Base-by-base conservation (phyloP, 2,329 filamentous ascomycete genomes). In the Cladorrhinum sp. region DNA sequence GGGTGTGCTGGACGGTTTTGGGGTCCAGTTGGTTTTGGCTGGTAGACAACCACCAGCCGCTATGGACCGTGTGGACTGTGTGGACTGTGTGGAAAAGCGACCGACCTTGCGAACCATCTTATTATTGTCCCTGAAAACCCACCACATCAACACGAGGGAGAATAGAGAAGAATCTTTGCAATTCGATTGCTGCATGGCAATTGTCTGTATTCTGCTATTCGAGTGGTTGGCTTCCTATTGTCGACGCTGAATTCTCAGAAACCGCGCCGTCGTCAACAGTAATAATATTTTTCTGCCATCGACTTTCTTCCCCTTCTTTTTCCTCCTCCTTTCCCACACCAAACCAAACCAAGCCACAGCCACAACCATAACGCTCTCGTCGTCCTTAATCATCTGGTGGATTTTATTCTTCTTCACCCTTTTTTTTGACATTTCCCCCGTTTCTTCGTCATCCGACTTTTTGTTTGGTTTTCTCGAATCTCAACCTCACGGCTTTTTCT, bases 41-140 rank as follows among this genome's bases (percentile, higher is more conserved):
- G 51, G 63, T 55, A 33, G 61, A 63, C 60, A 60, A 63, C 48
- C 58, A 59, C 58, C 58, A 52, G 28, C 63, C 24, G 49, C 24
- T 51, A 18, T 20, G 18, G n/a, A 3, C 7, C 12, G 18, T 49
- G 18, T 51, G 49, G 49, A 24, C 18, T 24, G 49, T 51, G 49
- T 51, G 49, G 21, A 51, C 18, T 49, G 49, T 51, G 49, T 51
- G 49, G 49, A 51, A 51, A 26, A 51, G 20, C 49, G 39, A 30
- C 53, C 53, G 46, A 20, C 28, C 54, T 33, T 24, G 28, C 54
- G 36, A 57, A 55, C 33, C 53, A 42, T 36, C 39, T 49, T 57
- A 48, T 26, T 48, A 48, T 46, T 57, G 42, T 46, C 23, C 54
- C 26, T 36, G 21, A 42, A 24, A 42, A 26, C 21, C 23, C 20